phyloP scores from a whole-genome alignment of 495 filamentous ascomycete species.

The Trichoderma reesei region DNA sequence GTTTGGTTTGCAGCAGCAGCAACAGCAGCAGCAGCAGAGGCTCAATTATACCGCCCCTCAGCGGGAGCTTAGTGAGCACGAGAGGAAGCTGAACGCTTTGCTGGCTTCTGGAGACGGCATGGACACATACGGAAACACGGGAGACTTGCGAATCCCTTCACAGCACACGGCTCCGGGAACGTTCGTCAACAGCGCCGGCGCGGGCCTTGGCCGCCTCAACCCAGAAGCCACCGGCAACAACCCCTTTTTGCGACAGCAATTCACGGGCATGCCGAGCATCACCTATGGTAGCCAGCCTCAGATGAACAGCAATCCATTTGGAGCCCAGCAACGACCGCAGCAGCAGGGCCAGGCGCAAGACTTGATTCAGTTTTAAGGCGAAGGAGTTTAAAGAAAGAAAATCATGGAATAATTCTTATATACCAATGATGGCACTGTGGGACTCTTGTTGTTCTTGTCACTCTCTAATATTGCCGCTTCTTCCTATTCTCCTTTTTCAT shows the following conservation, averaged over 20 bases:
- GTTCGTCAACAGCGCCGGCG: slow-evolving; percentile 90
- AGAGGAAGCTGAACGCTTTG: slow-evolving; percentile 82
- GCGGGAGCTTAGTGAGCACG: slow-evolving; percentile 59
- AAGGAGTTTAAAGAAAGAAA: background rate
- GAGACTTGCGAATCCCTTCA: slow-evolving; percentile 86
- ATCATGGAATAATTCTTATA: background rate
- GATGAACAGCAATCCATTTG: slow-evolving; percentile 64
- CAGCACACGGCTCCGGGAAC: slow-evolving; percentile 96
- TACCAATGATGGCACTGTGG: background rate
- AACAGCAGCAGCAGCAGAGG: slow-evolving; percentile 21
- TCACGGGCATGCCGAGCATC: slow-evolving; percentile 65
- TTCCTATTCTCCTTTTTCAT: background rate
- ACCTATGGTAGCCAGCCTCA: slow-evolving; percentile 39
- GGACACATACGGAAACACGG: slow-evolving; percentile 95
- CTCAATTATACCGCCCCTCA: slow-evolving; percentile 31
- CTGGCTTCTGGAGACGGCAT: slow-evolving; percentile 79
- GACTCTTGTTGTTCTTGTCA: slow-evolving; percentile 4
- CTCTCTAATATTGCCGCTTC: slow-evolving; percentile 3
- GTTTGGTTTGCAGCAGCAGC: slow-evolving; percentile 17
- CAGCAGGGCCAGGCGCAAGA: slow-evolving; percentile 62
- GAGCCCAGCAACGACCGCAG: slow-evolving; percentile 43
- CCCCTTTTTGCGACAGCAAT: slow-evolving; percentile 75
- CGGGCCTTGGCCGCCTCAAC: slow-evolving; percentile 57
- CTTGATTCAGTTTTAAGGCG: slow-evolving; percentile 76
- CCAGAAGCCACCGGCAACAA: slow-evolving; percentile 79